A percentile compares a stretch with the other conserved stretches of the same genome.
Evolutionary conservation across 768 basidiomycete species (phyloP).

Genomic region (Naematelia aurantialba): DNA sequence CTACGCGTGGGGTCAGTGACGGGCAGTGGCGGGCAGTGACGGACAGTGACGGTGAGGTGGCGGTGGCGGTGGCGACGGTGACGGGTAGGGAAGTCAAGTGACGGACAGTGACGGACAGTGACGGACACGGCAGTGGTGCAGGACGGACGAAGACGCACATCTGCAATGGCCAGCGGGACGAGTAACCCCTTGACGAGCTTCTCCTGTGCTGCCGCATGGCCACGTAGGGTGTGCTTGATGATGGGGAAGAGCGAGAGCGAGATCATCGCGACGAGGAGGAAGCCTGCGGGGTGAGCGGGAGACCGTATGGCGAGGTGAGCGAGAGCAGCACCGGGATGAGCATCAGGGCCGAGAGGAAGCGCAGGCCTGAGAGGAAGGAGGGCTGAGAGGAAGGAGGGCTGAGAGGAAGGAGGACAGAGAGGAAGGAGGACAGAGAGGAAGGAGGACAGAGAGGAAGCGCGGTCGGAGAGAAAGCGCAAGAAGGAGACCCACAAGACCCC

Average conservation of each 20-base stretch:
- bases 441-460: neutral
- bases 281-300: conserved; percentile 22
- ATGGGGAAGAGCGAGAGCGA: conserved; percentile 37
- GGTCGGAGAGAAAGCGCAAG: neutral
- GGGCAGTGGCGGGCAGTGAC: no score
- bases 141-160: conserved; percentile 20
- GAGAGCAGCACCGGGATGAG: neutral
- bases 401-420: neutral
- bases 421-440: neutral
- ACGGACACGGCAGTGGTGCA: no score
- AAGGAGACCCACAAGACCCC: conserved; percentile 36
- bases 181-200: conserved; percentile 42
- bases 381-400: neutral
- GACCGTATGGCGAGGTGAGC: neutral
- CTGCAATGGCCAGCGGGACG: conserved; percentile 44
- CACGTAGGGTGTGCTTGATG: conserved; percentile 17
- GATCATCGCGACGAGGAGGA: conserved; percentile 45
- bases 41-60: no score
- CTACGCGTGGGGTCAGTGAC: conserved; percentile 9
- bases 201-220: conserved; percentile 31
- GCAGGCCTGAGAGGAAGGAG: neutral
- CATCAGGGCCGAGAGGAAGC: neutral
- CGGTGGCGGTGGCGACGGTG: no score
- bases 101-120: no score
- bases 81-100: no score